Evolutionary conservation across 2,329 filamentous ascomycete genomes (phyloP), one percentile per base, ranked within the genome.

Genomic region (Claviceps spartinae): DNA sequence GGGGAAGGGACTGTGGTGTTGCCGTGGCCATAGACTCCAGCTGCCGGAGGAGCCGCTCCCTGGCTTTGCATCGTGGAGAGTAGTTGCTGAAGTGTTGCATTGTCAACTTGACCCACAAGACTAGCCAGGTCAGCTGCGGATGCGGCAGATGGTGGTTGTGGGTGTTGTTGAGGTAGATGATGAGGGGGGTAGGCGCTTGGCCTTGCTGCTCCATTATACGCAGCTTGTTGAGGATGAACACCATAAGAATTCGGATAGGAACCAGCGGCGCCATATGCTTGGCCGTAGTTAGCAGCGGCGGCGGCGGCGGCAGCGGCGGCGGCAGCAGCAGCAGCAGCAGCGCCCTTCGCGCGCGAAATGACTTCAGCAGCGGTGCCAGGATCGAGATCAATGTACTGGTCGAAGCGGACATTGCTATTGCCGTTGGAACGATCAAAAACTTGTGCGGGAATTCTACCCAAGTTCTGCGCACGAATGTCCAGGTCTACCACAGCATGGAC

Each of bases 361-460:
- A 97, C 79, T 59, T 94, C 87, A 16, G 86, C 87, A 4, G 87
- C 88, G 46, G 89, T 82, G 5, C 72, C 67, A 0, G 89, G 86
- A 38, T 94, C 85, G 2, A 96, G 75, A 59, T 90, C 83, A 53
- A 85, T 79, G 64, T 97, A 97, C 64, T 94, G 85, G 60, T 95
- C 87, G 63, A 88, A 96, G 44, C 82, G 81, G 54, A 94, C 82
- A 57, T 87, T 89, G 59, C 79, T 79, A 18, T 74, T 73, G n/a
- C 86, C 87, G 9, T 74, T 77, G 42, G 81, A 84, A 26, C 89
- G 83, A 67, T 95, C 86, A 62, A 96, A 96, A 5, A 95, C 79
- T 60, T 91, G 87, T 3, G 96, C 71, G 0, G 86, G 80, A 49
- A 97, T 85, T 63, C 84, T 89, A 57, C 82, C 82, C 1, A 77